phyloP scores from a whole-genome alignment of 371 early-diverging fungal species.

The Apophysomyces trapeziformis region DNA sequence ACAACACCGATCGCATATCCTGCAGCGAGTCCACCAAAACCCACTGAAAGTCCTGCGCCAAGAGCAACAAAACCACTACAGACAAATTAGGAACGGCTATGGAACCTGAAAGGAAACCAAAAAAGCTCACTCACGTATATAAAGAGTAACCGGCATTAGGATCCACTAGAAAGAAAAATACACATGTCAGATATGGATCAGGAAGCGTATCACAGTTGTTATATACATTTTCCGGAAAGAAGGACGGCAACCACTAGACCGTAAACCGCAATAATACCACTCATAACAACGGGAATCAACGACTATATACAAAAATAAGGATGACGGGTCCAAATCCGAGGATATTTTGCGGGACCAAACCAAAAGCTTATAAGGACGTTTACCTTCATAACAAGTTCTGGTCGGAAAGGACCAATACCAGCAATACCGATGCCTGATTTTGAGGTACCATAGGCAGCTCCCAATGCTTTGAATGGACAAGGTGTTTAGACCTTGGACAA shows the following conservation, averaged over 20 bases:
- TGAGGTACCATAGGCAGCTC: slow-evolving; percentile 93
- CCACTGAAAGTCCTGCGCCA: slow-evolving; percentile 87
- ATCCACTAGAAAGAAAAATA: slow-evolving; percentile 51
- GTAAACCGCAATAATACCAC: slow-evolving; percentile 94
- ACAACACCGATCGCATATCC: slow-evolving; percentile 93
- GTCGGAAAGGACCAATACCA: slow-evolving; percentile 87
- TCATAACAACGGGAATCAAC: slow-evolving; percentile 91
- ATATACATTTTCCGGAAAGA: slow-evolving; percentile 73
- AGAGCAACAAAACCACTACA: slow-evolving; percentile 81
- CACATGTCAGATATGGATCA: neutral
- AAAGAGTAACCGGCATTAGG: slow-evolving; percentile 47
- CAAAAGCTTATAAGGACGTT: neutral
- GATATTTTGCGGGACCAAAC: too few relatives aligned
- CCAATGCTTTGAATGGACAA: slow-evolving; percentile 66
- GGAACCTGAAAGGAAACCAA: slow-evolving; percentile 30
- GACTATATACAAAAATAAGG: slow-evolving; percentile 36
- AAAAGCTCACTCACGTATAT: slow-evolving; percentile 36
- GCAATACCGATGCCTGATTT: slow-evolving; percentile 90
- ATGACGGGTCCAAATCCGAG: neutral
- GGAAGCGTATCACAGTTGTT: neutral
- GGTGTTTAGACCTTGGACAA: neutral
- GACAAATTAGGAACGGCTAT: neutral
- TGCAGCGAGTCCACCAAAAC: slow-evolving; percentile 86
- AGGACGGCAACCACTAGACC: slow-evolving; percentile 88
- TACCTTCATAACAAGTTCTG: slow-evolving; percentile 87